Base-by-base conservation (phyloP, 2,329 filamentous ascomycete genomes). In the Botrytis fabae region DNA sequence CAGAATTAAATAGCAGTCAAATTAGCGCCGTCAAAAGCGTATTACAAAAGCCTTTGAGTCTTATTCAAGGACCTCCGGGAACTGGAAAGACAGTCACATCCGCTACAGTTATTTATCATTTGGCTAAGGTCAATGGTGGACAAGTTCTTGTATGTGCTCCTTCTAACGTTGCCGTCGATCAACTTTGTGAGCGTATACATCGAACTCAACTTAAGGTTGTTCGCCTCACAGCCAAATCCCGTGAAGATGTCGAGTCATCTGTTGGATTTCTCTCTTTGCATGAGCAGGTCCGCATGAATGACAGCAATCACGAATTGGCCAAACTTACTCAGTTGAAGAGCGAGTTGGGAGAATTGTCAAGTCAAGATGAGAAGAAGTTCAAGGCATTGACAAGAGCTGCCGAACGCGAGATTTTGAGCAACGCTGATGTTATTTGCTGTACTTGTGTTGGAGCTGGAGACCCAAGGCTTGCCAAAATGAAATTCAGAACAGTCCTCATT, bases 51-150 rank as follows among this genome's bases (percentile, higher is more conserved):
- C 96, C 96, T 28, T 86, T 99, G 65, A 98, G 94, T 82, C 87
- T 99, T 80, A 99, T 99, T 74, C 96, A 99, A 82, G 96, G 96
- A 0, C 96, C 96, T 74, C 96, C 96, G 0, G 96, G 96, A 81
- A 99, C 96, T 7, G 96, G 96, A 80, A 99, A 99, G 87, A 99
- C 96, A 0, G 96, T 99, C 73, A 99, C 96, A 25, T 99, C 96
- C 51, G 96, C 96, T 48, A 99, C 96, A 2, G 97, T 99, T 81
- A 99, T 99, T 81, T 98, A 98, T 81, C 96, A 99, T 81, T 86
- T 99, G 73, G 94, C 94, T 77, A 98, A 97, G 85, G 92, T 97
- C 83, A 98, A 95, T 78, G 94, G 92, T 76, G 94, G 95, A 71
- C 96, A 97, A 80, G 95, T 99, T 6, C 87, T 99, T 51, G 96